Evolutionary conservation across 257 asterid species (phyloP).

Genomic region (Euphrasia confusa): DNA sequence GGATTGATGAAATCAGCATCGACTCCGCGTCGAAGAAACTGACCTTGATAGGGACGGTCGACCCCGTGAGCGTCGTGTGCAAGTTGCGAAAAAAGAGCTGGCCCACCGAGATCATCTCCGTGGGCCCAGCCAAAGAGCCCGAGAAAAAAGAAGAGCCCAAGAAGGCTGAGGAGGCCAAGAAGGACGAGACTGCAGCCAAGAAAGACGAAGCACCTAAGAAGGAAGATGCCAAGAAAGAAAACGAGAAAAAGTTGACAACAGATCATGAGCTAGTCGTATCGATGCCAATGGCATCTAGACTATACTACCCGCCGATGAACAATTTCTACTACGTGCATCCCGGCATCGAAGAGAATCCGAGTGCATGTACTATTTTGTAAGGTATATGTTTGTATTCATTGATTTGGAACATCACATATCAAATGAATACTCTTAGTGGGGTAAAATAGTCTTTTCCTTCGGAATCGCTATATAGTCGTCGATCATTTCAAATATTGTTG

Average conservation of each 20-base stretch:
- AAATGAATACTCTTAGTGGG: too few relatives aligned
- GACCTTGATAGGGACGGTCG: conserved; percentile 50
- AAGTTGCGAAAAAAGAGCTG: conserved; percentile 51
- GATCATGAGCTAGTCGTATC: conserved; percentile 26
- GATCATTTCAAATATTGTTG: too few relatives aligned
- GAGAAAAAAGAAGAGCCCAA: conserved; percentile 45
- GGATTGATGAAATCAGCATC: conserved; percentile 53
- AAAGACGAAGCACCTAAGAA: conserved; percentile 37
- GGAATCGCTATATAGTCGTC: too few relatives aligned
- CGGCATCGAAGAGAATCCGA: conserved; percentile 72
- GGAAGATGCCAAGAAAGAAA: conserved; percentile 32
- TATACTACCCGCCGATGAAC: conserved; percentile 45
- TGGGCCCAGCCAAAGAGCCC: conserved; percentile 45
- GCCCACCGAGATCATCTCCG: conserved; percentile 39
- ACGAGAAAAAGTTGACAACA: conserved; percentile 24
- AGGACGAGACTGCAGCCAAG: not conserved
- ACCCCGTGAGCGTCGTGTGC: conserved; percentile 49
- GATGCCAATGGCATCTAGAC: conserved; percentile 36
- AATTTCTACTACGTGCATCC: conserved; percentile 43
- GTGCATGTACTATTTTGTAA: conserved; percentile 49
- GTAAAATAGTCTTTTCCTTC: too few relatives aligned
- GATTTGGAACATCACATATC: too few relatives aligned
- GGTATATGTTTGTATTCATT: too few relatives aligned
- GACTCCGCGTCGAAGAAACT: conserved; percentile 45
- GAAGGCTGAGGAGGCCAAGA: conserved; percentile 28